Base-by-base conservation (phyloP, 2,329 filamentous ascomycete species). In the Cryphonectria naterciae region DNA sequence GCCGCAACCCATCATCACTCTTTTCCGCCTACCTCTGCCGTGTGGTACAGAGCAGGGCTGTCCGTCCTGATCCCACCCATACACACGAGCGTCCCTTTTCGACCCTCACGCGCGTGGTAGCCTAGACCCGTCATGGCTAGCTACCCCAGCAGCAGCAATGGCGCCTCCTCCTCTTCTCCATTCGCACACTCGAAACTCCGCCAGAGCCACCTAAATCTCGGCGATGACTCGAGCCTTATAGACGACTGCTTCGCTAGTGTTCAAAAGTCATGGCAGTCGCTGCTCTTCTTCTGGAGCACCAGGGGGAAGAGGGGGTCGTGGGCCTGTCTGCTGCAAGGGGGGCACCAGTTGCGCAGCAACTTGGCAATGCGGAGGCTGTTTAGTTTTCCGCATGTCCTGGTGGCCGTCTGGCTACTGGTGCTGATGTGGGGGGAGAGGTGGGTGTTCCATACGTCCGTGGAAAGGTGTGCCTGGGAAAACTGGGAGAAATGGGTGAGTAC, bases 401-500 rank as follows among this genome's bases (percentile, higher is more conserved):
- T 93, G 25, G 78, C 88, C 17, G 71, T 95, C 62, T 99, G 96
- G 95, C 76, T 94, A 56, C 79, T 93, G 32, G 86, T 92, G 28
- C 77, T 99, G 73, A 88, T 96, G 74, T 96, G 93, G 89, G 94
- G 95, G 1, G 96, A 99, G 83, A 86, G 92, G 71, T 92, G 88
- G 81, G 87, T 91, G 49, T 98, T 97, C 80, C 85, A 87, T 68
- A 88, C 88, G 74, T 90, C 88, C 72, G 88, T 97, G 22, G 84
- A 87, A 69, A 85, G 83, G 67, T 99, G 96, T 80, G 83, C 88
- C 68, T 99, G 96, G 96, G 86, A 88, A 49, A 88, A 87, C 56
- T 99, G 96, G 96, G 96, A 99, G 84, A 87, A 89, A 80, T 99
- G 96, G 95, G 94, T 97, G 85, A 78, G 88, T 77, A 58, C 64